Evolutionary conservation across 805 yeast genomes (phyloP), one percentile per base, ranked within the genome.

Genomic region (Kregervanrija fluxuum): DNA sequence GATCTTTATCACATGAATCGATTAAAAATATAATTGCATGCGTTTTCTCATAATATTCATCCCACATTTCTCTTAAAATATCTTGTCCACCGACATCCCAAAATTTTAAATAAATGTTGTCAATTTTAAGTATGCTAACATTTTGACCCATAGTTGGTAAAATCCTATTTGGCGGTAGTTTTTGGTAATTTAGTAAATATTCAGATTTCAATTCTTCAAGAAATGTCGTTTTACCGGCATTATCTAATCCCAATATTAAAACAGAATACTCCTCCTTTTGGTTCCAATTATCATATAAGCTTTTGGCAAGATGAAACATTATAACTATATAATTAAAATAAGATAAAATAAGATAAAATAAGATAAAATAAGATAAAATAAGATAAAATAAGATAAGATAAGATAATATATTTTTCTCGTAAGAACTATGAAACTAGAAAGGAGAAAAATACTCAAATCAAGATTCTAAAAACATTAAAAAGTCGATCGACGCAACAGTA

Each of bases 41-140:
- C 44, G 96, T 85, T 47, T 80, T 83, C 14, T 73, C 70, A 65
- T 82, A 93, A 68, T 91, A 93, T 48, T 86, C 79, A 5, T 82
- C 73, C 99, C 99, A 91, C 73, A 93, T 72, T 30, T 78, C 68
- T 40, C 98, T 71, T 39, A 91, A 69, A n/a, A 84, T 71, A 58
- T 81, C 82, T 64, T 91, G 99, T 11, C 99, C 99, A 10, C 98
- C 98, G 35, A 91, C 80, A 62, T 91, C 99, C 98, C 98, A 91
- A 56, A 93, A 78, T 58, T 89, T 90, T 45, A 93, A 68, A 42
- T 70, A 67, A 45, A 74, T 67, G 3, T 42, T 38, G 36, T 58
- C 56, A n/a, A 61, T 56, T 11, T 65, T 54, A n/a, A 75, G 66
- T 9, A 68, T 66, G 0, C 75, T 76, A 5, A 75, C 85, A 60